Base-by-base conservation (phyloP, 2,329 filamentous ascomycete genomes). In the Raffaelea arxii region DNA sequence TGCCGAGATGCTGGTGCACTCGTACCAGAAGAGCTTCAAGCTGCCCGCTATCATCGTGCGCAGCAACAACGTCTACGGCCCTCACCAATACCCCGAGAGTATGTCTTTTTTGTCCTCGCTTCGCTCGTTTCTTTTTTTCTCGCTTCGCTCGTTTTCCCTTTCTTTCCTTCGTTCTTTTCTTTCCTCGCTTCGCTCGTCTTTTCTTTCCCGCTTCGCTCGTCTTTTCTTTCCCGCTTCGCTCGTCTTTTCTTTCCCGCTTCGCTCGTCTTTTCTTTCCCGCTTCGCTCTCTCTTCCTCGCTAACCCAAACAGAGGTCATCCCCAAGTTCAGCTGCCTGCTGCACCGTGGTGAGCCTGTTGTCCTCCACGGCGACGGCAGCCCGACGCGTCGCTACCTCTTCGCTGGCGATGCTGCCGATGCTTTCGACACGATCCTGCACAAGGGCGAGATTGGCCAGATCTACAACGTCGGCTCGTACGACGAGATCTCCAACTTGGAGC, bases 61-160 rank as follows among this genome's bases (percentile, higher is more conserved):
- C 43, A 84, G 84, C 60, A 91, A 91, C 68, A 91, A 92, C 57
- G 84, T 91, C 25, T 92, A 90, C 57, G 86, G 86, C 0, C 86
- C 86, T 21, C 84, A 90, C 59, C 86, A 91, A 60, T 89, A 83
- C 60, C 85, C 85, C 0, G 85, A 90, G 66, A 89, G 85, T 89
- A 66, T 64, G 82, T 65, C 4, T 7, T 23, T 21, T n/a, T n/a
- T n/a, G n/a, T n/a, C n/a, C n/a, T n/a, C n/a, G n/a, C 16, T 37
- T 32, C 25, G 19, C 11, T n/a, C 16, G 16, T 25, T 23, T 18
- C 12, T 21, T 22, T 14, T 41, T 46, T 19, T 35, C 40, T 27
- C 32, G 24, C 22, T 21, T 4, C 18, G 21, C 12, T 25, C 7
- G 30, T 35, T 19, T 9, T 57, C 12, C 18, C 35, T 41, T 25